Evolutionary conservation across 805 yeast genomes (phyloP).

Genomic region (Candida ipomoeae): DNA sequence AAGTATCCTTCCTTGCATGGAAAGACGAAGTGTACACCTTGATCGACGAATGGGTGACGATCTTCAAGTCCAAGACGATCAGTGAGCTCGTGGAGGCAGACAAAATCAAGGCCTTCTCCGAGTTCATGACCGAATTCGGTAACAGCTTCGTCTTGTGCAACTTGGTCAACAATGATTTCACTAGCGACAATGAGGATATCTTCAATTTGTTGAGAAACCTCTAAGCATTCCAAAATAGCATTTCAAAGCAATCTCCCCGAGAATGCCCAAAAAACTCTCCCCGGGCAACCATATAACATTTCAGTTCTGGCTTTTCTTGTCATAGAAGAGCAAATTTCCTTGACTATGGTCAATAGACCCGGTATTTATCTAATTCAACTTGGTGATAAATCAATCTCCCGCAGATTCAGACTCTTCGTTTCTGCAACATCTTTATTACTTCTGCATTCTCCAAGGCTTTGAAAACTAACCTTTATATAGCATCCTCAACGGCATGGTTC

Average conservation of each 20-base stretch:
- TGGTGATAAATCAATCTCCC: constrained; percentile 22
- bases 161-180: constrained; percentile 83
- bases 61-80: constrained; percentile 38
- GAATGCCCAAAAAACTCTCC: not conserved
- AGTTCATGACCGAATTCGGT: constrained; percentile 45
- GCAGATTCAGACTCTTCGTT: not conserved
- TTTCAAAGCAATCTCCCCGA: not conserved
- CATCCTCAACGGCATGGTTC: constrained; percentile 49
- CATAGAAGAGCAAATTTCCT: constrained; percentile 8
- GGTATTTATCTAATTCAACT: constrained; percentile 22
- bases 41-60: constrained; percentile 71
- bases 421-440: constrained; percentile 2
- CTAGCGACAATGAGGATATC: constrained; percentile 51
- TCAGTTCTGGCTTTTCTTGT: constrained; percentile 1
- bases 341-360: constrained; percentile 12
- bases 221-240: constrained; percentile 1
- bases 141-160: constrained; percentile 72
- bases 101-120: constrained; percentile 29
- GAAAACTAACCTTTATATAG: constrained; percentile 21
- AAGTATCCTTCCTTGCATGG: constrained; percentile 91
- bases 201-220: constrained; percentile 46
- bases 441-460: constrained; percentile 3
- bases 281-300: not conserved
- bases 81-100: constrained; percentile 30
- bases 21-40: constrained; percentile 90